Evolutionary conservation across 441 rosid genomes (phyloP).

Genomic region (Biscutella laevigata): DNA sequence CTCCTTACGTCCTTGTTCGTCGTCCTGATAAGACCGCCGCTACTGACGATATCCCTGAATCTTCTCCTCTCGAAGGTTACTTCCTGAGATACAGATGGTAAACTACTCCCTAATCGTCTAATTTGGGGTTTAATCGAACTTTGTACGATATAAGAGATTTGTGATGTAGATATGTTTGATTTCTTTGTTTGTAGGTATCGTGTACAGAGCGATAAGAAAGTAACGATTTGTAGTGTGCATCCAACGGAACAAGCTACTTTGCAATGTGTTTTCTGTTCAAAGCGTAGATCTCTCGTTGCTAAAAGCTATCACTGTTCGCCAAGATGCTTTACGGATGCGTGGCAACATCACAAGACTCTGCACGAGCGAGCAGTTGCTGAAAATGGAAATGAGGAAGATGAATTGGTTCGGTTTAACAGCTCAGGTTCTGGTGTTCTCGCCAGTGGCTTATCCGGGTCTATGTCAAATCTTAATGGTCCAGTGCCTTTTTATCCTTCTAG

Average conservation of each 20-base stretch:
- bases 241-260: constrained; percentile 90
- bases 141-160: too few species aligned
- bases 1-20: constrained; percentile 85
- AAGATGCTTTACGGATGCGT: constrained; percentile 90
- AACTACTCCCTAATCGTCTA: too few species aligned
- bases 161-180: not conserved
- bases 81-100: constrained; percentile 45
- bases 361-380: constrained; percentile 94
- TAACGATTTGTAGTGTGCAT: constrained; percentile 81
- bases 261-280: constrained; percentile 89
- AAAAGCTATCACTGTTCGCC: constrained; percentile 96
- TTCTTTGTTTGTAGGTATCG: constrained; percentile 54
- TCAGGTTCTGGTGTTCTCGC: constrained; percentile 53
- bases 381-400: constrained; percentile 80
- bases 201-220: constrained; percentile 90
- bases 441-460: constrained; percentile 51
- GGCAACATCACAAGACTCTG: constrained; percentile 94
- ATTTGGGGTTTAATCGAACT: too few species aligned
- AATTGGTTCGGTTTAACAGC: constrained; percentile 51
- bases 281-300: constrained; percentile 70
- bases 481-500: constrained; percentile 77
- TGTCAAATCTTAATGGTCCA: constrained; percentile 70
- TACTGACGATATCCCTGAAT: constrained; percentile 85
- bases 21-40: constrained; percentile 58
- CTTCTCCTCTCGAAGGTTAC: constrained; percentile 76